Evolutionary conservation across 257 asterid genomes (phyloP), one percentile per base, ranked within the genome.

Genomic region (Ligustrum vulgare): DNA sequence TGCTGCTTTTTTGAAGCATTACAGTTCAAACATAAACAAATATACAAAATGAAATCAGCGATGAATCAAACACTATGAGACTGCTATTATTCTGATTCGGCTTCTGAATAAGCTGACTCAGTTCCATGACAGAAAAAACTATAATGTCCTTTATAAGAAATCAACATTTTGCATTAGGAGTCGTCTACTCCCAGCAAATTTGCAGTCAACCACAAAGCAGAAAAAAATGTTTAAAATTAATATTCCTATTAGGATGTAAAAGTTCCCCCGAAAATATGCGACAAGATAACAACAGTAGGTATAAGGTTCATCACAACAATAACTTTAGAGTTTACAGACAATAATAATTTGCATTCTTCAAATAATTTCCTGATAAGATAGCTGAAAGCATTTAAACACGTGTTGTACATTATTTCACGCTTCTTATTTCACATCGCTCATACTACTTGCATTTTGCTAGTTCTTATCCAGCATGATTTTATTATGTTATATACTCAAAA

Each of bases 1-100:
- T 16, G 63, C 63, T 54, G 63, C 20, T 5, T 58, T 10, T n/a
- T 54, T 23, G 49, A 20, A 70, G 56, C 56, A 8, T 4, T 62
- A 1, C 68, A 74, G 47, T 74, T 71, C 70, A 56, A 49, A 58
- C 16, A 23, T 58, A 20, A 54, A 58, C 18, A 60, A 60, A 11
- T 6, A 60, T 60, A 23, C 67, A 23, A 43, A 54, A 39, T 9
- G 51, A 20, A 54, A 70, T 51, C 76, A 60, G 63, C 28, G 23
- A 54, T 20, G 10, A 54, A 18, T 6, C 28, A 18, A n/a, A 54
- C n/a, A 15, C 49, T 54, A 15, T 16, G 31, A 56, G 65, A 20
- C 15, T 9, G 65, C 25, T 22, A 58, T 18, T 16, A 39, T 39
- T 51, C 62, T 18, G 58, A n/a, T 54, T 54, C 3, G 33, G 67